Conservation (phyloP, 495 filamentous ascomycete species). For the Penicillium diatomitis region DNA sequence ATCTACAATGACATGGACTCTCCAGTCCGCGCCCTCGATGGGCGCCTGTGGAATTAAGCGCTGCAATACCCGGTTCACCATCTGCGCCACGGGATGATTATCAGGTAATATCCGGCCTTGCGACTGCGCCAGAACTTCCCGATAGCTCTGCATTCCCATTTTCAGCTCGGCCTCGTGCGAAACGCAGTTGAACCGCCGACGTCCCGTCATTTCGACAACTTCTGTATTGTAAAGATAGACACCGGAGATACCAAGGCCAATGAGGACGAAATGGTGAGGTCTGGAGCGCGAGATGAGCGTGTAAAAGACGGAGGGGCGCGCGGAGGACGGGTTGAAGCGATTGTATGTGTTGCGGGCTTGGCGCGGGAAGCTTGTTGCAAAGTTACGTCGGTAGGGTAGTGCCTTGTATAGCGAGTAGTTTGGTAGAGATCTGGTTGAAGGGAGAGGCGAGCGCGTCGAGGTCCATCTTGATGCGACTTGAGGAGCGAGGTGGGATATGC, state of each 20-base stretch:
- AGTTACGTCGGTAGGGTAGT: conserved; percentile 4
- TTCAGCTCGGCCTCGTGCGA: conserved; percentile 44
- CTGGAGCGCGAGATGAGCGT: conserved; percentile 13
- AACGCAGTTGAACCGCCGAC: conserved; percentile 75
- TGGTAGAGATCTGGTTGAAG: neutral
- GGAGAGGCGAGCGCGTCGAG: neutral
- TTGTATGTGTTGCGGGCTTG: conserved; percentile 17
- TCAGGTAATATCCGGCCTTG: conserved; percentile 40
- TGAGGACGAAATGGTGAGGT: conserved; percentile 25
- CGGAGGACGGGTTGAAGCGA: conserved; percentile 16
- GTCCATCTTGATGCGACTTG: conserved; percentile 1
- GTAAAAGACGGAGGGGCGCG: conserved; percentile 9
- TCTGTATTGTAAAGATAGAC: conserved; percentile 72
- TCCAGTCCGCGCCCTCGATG: conserved; percentile 59
- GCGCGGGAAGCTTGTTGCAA: conserved; percentile 8
- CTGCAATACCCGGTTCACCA: conserved; percentile 61
- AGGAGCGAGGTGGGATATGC: neutral
- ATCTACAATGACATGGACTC: conserved; percentile 76
- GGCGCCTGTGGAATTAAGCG: conserved; percentile 62
- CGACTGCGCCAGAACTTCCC: conserved; percentile 40
- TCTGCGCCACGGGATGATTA: conserved; percentile 38
- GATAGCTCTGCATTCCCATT: conserved; percentile 44
- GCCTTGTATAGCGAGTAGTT: neutral
- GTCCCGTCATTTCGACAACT: conserved; percentile 63
- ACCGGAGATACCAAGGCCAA: conserved; percentile 22